These are phyloP conservation scores for Tylopilus intermedius DNA, from an alignment of 768 basidiomycete species.

Conservation along the genomic window DNA sequence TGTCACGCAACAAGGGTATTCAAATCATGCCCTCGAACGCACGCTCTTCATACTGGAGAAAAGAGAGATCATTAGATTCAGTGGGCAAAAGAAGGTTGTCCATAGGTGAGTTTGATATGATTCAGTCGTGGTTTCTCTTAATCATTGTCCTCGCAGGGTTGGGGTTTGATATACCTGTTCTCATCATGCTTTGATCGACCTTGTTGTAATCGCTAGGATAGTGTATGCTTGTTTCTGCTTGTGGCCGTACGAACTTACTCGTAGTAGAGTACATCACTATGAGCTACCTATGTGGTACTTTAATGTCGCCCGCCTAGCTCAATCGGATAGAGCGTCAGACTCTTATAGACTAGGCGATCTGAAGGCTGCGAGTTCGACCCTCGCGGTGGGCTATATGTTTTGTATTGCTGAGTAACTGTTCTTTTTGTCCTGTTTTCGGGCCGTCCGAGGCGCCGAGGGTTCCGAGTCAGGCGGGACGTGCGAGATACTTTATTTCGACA, in stretches of 20 bases:
- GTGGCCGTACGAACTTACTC: too few relatives aligned
- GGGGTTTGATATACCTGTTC: conserved; percentile 20
- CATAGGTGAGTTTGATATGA: conserved; percentile 33
- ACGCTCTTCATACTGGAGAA: conserved; percentile 92
- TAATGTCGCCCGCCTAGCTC: conserved; percentile 51
- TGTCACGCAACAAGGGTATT: conserved; percentile 87
- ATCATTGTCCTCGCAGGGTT: conserved; percentile 20
- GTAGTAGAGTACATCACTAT: not conserved
- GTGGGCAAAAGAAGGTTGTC: conserved; percentile 51
- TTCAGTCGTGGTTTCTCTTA: not conserved
- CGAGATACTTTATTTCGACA: too few relatives aligned
- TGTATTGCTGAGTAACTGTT: not conserved
- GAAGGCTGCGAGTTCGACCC: conserved; percentile 64
- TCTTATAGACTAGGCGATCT: conserved; percentile 48
- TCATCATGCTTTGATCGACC: not conserved
- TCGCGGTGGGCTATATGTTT: conserved; percentile 49
- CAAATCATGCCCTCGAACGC: conserved; percentile 84
- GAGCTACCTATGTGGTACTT: not conserved
- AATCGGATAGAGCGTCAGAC: conserved; percentile 68
- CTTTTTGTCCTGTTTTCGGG: too few relatives aligned
- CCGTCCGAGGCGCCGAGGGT: too few relatives aligned
- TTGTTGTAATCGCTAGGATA: not conserved
- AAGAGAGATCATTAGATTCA: conserved; percentile 87
- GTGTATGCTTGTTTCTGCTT: not conserved
- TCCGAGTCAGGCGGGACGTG: too few relatives aligned